A percentile compares a stretch with the other conserved stretches of the same genome.
phyloP scores from a whole-genome alignment of 2,329 filamentous ascomycete genomes.

The Calonectria ilicicola region DNA sequence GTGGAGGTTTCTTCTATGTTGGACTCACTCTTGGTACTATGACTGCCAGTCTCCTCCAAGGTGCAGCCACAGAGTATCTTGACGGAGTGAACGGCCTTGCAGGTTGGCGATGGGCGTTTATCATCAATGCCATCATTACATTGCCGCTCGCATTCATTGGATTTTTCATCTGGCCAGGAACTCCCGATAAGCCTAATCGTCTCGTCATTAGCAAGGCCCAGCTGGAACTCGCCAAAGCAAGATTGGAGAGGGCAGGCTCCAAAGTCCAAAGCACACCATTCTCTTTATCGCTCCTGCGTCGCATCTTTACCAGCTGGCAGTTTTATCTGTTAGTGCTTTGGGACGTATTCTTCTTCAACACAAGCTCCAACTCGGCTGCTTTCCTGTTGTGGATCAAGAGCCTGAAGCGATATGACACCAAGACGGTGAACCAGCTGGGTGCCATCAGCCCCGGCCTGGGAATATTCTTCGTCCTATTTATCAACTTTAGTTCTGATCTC shows the following conservation, averaged over 20 bases:
- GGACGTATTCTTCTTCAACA: constrained; percentile 35
- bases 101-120: constrained; percentile 33
- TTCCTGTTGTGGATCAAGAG: constrained; percentile 37
- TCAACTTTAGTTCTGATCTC: constrained; percentile 39
- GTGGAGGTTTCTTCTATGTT: constrained; percentile 31
- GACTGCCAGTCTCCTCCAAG: constrained; percentile 29
- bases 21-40: constrained; percentile 32
- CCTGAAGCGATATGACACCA: constrained; percentile 24
- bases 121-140: constrained; percentile 34
- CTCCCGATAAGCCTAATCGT: constrained; percentile 27
- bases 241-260: constrained; percentile 18
- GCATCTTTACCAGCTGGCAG: constrained; percentile 27
- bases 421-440: constrained; percentile 28
- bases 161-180: constrained; percentile 34
- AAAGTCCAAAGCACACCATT: constrained; percentile 28
- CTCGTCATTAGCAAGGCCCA: constrained; percentile 21
- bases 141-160: constrained; percentile 31
- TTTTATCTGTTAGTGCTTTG: constrained; percentile 31
- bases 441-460: constrained; percentile 32
- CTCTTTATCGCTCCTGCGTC: constrained; percentile 13
- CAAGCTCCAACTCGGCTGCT: constrained; percentile 27
- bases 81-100: constrained; percentile 24
- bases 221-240: constrained; percentile 16
- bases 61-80: constrained; percentile 29
- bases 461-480: constrained; percentile 35